These are phyloP conservation scores for Russula sp. DNA, from an alignment of 768 basidiomycete genomes.

Conservation along the genomic window DNA sequence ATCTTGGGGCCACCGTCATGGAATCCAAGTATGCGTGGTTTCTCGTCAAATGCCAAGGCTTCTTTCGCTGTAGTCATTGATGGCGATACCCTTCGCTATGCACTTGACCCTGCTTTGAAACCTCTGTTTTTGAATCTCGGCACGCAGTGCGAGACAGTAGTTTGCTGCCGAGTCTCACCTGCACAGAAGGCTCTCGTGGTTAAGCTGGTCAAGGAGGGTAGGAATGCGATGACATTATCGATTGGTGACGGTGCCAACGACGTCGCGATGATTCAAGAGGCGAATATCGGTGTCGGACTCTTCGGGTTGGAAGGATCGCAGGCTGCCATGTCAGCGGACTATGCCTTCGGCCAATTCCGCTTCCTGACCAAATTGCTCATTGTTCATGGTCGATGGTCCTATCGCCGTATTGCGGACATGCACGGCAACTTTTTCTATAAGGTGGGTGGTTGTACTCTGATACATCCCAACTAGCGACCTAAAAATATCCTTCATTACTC, in stretches of 20 bases:
- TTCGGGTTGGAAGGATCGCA: slow-evolving; percentile 95
- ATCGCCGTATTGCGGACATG: slow-evolving; percentile 95
- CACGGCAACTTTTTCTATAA: slow-evolving; percentile 99
- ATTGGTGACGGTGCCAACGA: slow-evolving; percentile 98
- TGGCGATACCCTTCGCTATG: slow-evolving; percentile 84
- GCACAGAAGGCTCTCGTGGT: slow-evolving; percentile 98
- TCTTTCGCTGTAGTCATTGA: slow-evolving; percentile 95
- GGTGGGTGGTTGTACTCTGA: slow-evolving; percentile 38
- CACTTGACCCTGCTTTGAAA: slow-evolving; percentile 72
- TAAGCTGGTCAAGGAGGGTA: slow-evolving; percentile 91
- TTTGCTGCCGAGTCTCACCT: slow-evolving; percentile 96
- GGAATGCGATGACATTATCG: slow-evolving; percentile 91
- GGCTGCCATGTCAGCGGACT: slow-evolving; percentile 98
- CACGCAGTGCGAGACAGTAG: slow-evolving; percentile 96
- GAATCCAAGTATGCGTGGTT: slow-evolving; percentile 58
- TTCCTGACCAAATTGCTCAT: slow-evolving; percentile 87
- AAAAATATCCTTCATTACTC: background rate
- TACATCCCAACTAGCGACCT: slow-evolving; percentile 10
- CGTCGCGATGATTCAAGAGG: slow-evolving; percentile 99
- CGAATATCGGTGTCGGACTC: slow-evolving; percentile 94
- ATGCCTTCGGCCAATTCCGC: slow-evolving; percentile 96
- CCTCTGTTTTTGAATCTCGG: slow-evolving; percentile 84
- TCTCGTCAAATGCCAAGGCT: slow-evolving; percentile 55
- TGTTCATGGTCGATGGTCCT: slow-evolving; percentile 96
- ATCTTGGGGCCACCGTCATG: slow-evolving; percentile 68